Evolutionary conservation across 306 rosid genomes (phyloP).

Genomic region (Cicer chorassanicum): DNA sequence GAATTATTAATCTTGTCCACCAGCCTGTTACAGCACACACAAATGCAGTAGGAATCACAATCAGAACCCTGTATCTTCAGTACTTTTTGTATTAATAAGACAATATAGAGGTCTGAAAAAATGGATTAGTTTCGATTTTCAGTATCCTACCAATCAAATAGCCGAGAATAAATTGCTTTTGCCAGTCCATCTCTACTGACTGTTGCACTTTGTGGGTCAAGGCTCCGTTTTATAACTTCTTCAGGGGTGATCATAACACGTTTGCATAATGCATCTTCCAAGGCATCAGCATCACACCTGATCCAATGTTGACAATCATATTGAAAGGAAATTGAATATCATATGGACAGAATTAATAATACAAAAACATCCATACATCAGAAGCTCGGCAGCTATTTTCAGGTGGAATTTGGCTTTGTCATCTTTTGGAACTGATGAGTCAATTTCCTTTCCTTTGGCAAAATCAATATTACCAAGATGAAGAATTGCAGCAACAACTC

Average conservation of each 20-base stretch:
- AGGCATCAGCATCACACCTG: slow-evolving; percentile 83
- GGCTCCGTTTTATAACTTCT: slow-evolving; percentile 95
- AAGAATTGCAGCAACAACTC: slow-evolving; percentile 95
- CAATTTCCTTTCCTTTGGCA: slow-evolving; percentile 77
- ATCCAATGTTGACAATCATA: slow-evolving; percentile 43
- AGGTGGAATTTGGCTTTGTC: slow-evolving; percentile 85
- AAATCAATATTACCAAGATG: slow-evolving; percentile 87
- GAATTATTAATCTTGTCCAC: slow-evolving; percentile 91
- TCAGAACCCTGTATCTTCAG: slow-evolving; percentile 34
- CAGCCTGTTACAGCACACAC: slow-evolving; percentile 67
- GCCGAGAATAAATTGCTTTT: slow-evolving; percentile 87
- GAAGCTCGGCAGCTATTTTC: slow-evolving; percentile 86
- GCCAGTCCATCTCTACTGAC: slow-evolving; percentile 94
- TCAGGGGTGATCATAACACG: slow-evolving; percentile 99
- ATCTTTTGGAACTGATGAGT: slow-evolving; percentile 95
- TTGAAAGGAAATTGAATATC: slow-evolving; percentile 40
- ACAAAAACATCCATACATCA: slow-evolving; percentile 61
- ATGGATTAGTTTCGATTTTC: slow-evolving; percentile 30
- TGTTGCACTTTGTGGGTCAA: slow-evolving; percentile 93
- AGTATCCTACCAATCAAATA: slow-evolving; percentile 87
- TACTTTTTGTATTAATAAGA: slow-evolving; percentile 26
- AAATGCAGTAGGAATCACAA: slow-evolving; percentile 42
- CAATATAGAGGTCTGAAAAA: slow-evolving; percentile 26
- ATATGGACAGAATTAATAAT: slow-evolving; percentile 27
- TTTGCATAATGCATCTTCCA: slow-evolving; percentile 96